These are phyloP conservation scores for Fraxinus baroniana DNA, from an alignment of 305 asterid species.

Conservation along the genomic window DNA sequence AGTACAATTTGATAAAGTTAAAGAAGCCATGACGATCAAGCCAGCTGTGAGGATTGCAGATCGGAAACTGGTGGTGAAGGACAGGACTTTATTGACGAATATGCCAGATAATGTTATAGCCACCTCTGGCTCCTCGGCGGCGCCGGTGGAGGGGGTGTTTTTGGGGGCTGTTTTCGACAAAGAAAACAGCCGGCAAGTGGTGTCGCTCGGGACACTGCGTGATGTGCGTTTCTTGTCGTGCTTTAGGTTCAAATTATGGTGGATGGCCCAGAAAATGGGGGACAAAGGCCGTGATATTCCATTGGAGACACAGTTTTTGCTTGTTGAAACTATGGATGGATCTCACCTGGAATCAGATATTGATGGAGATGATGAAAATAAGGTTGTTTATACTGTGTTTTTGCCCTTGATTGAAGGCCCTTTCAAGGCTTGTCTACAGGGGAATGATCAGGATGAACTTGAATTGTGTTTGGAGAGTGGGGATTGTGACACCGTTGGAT, in stretches of 20 bases:
- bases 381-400: constrained; percentile 33
- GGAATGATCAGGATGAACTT: constrained; percentile 40
- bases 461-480: constrained; percentile 52
- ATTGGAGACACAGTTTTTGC: constrained; percentile 43
- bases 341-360: constrained; percentile 24
- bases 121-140: constrained; percentile 57
- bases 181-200: constrained; percentile 68
- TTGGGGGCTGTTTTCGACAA: constrained; percentile 67
- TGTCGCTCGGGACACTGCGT: constrained; percentile 57
- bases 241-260: constrained; percentile 54
- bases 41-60: constrained; percentile 57
- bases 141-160: constrained; percentile 68
- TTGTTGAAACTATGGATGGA: constrained; percentile 34
- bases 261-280: constrained; percentile 59
- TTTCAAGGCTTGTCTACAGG: constrained; percentile 45
- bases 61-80: constrained; percentile 65
- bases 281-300: constrained; percentile 43
- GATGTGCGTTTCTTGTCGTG: constrained; percentile 63
- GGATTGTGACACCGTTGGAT: constrained; percentile 32
- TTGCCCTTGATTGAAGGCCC: constrained; percentile 48
- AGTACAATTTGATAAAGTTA: constrained; percentile 1
- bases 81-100: constrained; percentile 49
- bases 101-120: constrained; percentile 72
- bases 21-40: constrained; percentile 60
- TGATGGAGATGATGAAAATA: constrained; percentile 8